Evolutionary conservation across 495 filamentous ascomycete species (phyloP).

Genomic region (Penicillium mononematosum): DNA sequence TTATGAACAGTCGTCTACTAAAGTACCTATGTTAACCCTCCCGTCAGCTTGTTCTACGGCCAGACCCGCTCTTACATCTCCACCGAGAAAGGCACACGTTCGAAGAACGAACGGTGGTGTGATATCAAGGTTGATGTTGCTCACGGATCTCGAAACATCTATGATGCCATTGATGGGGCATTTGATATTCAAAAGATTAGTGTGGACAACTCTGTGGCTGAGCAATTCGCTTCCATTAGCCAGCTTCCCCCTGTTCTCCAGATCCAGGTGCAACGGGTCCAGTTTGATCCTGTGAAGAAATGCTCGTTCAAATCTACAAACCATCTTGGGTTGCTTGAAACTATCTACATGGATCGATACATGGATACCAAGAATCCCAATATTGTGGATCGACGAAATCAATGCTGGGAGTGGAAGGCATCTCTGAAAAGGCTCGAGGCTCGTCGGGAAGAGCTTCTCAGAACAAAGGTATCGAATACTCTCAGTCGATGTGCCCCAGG

Average conservation of each 20-base stretch:
- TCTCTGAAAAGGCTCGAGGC: constrained; percentile 56
- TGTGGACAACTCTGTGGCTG: constrained; percentile 59
- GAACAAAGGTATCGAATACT: constrained; percentile 40
- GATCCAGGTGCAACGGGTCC: constrained; percentile 80
- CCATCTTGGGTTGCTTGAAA: constrained; percentile 70
- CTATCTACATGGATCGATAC: constrained; percentile 86
- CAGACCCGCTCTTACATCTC: constrained; percentile 53
- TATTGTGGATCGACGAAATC: constrained; percentile 59
- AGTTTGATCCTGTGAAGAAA: constrained; percentile 61
- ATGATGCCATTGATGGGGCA: constrained; percentile 77
- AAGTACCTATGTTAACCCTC: constrained; percentile 21
- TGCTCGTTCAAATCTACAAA: constrained; percentile 72
- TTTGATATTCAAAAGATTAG: constrained; percentile 76
- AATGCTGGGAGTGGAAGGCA: constrained; percentile 73
- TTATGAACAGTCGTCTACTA: background rate
- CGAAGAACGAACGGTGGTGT: constrained; percentile 58
- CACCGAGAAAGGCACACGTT: constrained; percentile 42
- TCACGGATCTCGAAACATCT: constrained; percentile 64
- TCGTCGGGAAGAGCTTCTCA: constrained; percentile 45
- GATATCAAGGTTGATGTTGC: constrained; percentile 64
- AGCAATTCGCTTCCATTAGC: constrained; percentile 74
- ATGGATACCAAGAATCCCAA: constrained; percentile 64
- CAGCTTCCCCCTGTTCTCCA: constrained; percentile 80
- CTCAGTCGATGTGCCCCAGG: background rate
- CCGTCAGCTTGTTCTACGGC: constrained; percentile 57